Conservation (phyloP, 2,329 filamentous ascomycete species). For the Penicillium thymicola region DNA sequence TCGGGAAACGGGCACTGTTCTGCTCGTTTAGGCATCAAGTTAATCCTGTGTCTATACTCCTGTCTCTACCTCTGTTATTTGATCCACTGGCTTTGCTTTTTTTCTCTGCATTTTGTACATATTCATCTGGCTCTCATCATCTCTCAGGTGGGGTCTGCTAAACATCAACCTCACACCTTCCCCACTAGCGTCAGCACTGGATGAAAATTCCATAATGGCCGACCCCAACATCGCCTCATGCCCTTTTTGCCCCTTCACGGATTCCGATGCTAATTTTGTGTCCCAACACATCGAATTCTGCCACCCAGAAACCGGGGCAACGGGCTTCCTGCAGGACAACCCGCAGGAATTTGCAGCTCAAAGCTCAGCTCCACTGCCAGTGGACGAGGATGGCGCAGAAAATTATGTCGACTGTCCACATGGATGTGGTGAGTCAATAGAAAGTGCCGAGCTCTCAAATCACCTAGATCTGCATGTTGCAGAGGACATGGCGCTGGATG, state of each 20-base stretch:
- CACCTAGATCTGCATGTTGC: constrained; percentile 60
- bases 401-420: constrained; percentile 55
- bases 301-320: constrained; percentile 41
- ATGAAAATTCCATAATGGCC: constrained; percentile 17
- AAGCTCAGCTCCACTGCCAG: background rate
- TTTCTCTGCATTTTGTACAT: background rate
- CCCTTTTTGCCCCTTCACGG: constrained; percentile 47
- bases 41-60: background rate
- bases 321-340: constrained; percentile 22
- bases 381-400: constrained; percentile 13
- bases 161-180: background rate
- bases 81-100: background rate
- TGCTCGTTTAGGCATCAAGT: constrained; percentile 5
- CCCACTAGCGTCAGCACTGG: background rate
- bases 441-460: constrained; percentile 51
- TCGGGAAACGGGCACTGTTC: background rate
- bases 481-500: constrained; percentile 47
- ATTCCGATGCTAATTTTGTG: constrained; percentile 40
- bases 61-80: background rate
- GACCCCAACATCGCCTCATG: constrained; percentile 29
- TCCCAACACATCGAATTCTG: constrained; percentile 45
- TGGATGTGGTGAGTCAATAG: constrained; percentile 59
- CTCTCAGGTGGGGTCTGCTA: background rate
- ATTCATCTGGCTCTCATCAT: background rate
- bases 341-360: background rate